Base-by-base conservation (phyloP, 202 grass and related monocot genomes). In the Setaria italica region DNA sequence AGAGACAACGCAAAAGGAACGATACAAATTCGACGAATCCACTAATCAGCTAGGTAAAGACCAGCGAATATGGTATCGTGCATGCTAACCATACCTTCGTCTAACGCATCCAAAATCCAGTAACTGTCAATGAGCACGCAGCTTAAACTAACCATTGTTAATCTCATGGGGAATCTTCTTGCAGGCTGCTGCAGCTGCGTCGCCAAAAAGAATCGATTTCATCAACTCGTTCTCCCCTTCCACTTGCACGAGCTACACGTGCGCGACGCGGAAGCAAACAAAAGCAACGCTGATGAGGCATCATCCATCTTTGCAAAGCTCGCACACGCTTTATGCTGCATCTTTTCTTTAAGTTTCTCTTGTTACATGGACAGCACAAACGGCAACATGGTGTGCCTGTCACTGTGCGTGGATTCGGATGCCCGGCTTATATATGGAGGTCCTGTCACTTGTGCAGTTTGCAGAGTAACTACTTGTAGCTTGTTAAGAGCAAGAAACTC, bases 181-280 rank as follows among this genome's bases (percentile, higher is more conserved):
- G 4, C 42, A 49, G 29, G 59, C 59, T 48, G 25, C 76, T 30
- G 35, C 35, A 65, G 45, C 2, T 10, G 29, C 43, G 43, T 1
- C 1, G 43, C 43, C 7, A 34, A 64, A 78, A 78, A 46, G 14
- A 78, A 7, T 19, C 43, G 29, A 20, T 2, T 14, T 34, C 29
- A 41, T 41, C 39, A 41, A 20, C 5, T 4, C 59, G 43, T 49
- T 47, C n/a, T 3, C 42, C 25, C 76, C 8, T 47, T 2, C 43
- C 15, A 79, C 43, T 64, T 48, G 76, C 76, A 79, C 59, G 58
- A 64, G 0, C 4, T 47, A 47, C 57, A 78, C 57, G 32, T 78
- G 56, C n/a, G 46, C n/a, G 56, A 58, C 5, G 74, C 73, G 19
- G 14, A 45, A 62, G 45, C 43, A 9, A 74, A 50, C 74, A 42